Evolutionary conservation across 225 moss, liverwort and hornwort genomes (phyloP), one percentile per base, ranked within the genome.

Genomic region (Polytrichum formosum): DNA sequence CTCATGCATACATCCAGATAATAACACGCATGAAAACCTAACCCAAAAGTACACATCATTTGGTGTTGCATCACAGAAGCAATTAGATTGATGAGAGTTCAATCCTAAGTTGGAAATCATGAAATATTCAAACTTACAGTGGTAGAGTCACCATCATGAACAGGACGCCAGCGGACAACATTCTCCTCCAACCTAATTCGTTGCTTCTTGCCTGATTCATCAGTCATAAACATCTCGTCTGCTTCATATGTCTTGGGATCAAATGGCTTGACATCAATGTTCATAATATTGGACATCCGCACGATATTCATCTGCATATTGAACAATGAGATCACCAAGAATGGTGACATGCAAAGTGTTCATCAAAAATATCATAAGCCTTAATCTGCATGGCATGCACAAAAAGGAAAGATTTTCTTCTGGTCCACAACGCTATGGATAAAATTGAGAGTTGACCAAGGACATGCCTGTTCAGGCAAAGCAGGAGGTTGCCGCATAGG

Each of bases 201-300:
- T 71, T 99, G 94, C 75, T 90, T 94, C 71, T 83, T 84, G 20
- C 94, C 98, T 67, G 82, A 88, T 79, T 94, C 91, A 85, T 99
- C 98, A 26, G 94, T 91, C 56, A 91, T 84, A 79, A 91, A 90
- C 6, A 87, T 84, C 68, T 92, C 88, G 66, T 92, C 94, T 28
- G 87, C 94, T 74, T 87, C 94, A 69, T 94, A 99, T 33, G 94
- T 99, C 75, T 89, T 83, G 4, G 98, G 94, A 78, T 99, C 94
- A 67, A 99, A 99, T 17, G 98, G 98, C 73, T 86, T 94, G 66
- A 85, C 85, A 74, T 99, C 98, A 69, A 99, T 94, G 58, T 88
- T 93, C 94, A 99, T 92, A 63, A 99, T 99, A 73, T 99, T 99
- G 59, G 94, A 94, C 66, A 94, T 80, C 74, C 98, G 87, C 35